phyloP scores from a whole-genome alignment of 805 yeast genomes.

The Starmera quercuum region DNA sequence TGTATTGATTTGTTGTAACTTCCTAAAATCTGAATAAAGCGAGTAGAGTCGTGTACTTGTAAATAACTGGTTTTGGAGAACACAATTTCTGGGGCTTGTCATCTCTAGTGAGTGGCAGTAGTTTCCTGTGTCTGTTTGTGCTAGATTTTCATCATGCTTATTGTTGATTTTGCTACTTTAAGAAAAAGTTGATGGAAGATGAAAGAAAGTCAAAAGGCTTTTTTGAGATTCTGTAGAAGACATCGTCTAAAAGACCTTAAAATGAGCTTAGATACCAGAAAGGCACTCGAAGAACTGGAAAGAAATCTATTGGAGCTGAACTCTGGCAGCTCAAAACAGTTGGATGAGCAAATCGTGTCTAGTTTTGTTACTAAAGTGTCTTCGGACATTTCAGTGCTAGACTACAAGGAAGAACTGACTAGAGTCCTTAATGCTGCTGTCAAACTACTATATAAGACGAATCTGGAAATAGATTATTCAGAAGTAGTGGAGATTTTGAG shows the following conservation, averaged over 20 bases:
- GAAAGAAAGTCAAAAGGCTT: too few relatives aligned
- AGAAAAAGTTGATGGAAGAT: too few relatives aligned
- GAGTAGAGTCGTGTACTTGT: constrained; percentile 29
- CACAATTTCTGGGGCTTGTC: constrained; percentile 10
- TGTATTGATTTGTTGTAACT: constrained; percentile 26
- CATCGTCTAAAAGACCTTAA: too few relatives aligned
- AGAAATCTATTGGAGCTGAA: not conserved
- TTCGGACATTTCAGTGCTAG: constrained; percentile 5
- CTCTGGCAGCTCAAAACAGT: too few relatives aligned
- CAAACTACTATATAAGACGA: constrained; percentile 3
- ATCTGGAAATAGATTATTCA: constrained; percentile 7
- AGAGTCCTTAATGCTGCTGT: constrained; percentile 2
- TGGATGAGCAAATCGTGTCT: not conserved
- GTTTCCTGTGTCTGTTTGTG: too few relatives aligned
- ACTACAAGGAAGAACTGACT: constrained; percentile 1
- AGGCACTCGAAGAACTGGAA: too few relatives aligned
- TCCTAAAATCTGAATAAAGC: constrained; percentile 30
- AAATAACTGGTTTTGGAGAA: constrained; percentile 14
- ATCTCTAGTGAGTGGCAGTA: too few relatives aligned
- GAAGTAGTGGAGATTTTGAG: constrained; percentile 10
- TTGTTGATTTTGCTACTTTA: too few relatives aligned
- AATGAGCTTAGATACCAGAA: too few relatives aligned
- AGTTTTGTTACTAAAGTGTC: constrained; percentile 1
- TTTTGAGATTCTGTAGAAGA: too few relatives aligned
- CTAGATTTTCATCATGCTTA: too few relatives aligned